phyloP scores from a whole-genome alignment of 176 grass and related monocot genomes.

The Themeda triandra region DNA sequence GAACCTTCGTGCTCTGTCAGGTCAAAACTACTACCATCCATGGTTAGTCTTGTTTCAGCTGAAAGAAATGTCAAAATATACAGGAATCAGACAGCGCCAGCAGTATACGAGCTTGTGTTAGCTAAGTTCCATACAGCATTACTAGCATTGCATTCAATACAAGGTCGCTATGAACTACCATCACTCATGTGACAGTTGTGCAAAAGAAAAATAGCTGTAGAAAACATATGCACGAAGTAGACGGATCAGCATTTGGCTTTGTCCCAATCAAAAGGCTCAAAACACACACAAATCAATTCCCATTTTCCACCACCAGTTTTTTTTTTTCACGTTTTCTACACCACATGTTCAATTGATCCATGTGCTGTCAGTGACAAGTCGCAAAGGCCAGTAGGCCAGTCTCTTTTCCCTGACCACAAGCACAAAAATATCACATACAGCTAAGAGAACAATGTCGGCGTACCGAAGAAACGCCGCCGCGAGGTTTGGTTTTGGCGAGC shows the following conservation, averaged over 20 bases:
- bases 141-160: neutral
- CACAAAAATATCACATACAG: neutral
- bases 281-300: neutral
- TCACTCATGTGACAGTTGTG: neutral
- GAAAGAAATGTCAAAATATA: conserved; percentile 1
- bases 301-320: neutral
- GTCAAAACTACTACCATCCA: conserved; percentile 21
- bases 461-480: conserved; percentile 13
- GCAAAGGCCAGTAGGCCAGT: neutral
- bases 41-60: conserved; percentile 14
- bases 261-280: neutral
- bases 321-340: too few species aligned
- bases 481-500: neutral
- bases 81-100: conserved; percentile 3
- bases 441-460: neutral
- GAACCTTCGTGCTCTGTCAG: neutral
- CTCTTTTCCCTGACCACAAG: neutral
- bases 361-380: neutral
- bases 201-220: neutral
- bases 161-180: neutral
- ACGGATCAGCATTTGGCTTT: neutral
- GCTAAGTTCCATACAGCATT: neutral
- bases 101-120: neutral
- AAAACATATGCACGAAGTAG: neutral
- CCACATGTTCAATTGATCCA: neutral